phyloP scores from a whole-genome alignment of 176 grass and related monocot species.

The Cocos nucifera region DNA sequence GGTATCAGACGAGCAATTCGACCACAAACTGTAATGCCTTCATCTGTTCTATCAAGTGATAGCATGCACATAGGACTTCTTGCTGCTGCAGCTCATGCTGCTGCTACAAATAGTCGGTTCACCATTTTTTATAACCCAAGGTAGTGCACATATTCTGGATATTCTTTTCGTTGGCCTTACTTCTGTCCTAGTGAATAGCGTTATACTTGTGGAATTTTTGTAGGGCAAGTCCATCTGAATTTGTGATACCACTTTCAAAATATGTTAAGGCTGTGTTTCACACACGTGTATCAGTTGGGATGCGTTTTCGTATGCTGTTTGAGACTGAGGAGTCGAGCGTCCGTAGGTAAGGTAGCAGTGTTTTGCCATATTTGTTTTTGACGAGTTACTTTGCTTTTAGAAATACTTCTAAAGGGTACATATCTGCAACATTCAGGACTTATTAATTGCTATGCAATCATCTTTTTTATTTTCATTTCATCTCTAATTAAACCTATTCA shows the following conservation, averaged over 20 bases:
- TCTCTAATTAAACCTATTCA: no score
- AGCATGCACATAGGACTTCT: slow-evolving; percentile 99
- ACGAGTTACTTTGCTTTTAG: background rate
- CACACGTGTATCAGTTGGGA: slow-evolving; percentile 87
- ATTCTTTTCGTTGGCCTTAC: background rate
- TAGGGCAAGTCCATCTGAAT: slow-evolving; percentile 95
- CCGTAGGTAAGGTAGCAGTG: slow-evolving; percentile 57
- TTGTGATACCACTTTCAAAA: slow-evolving; percentile 88
- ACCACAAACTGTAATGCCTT: slow-evolving; percentile 82
- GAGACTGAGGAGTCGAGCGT: slow-evolving; percentile 98
- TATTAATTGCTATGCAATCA: no score
- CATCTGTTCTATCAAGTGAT: slow-evolving; percentile 95
- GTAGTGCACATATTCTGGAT: slow-evolving; percentile 30
- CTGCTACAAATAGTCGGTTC: slow-evolving; percentile 91
- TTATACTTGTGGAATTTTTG: slow-evolving; percentile 13
- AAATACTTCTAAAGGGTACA: background rate
- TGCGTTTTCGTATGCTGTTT: slow-evolving; percentile 98
- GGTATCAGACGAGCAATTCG: slow-evolving; percentile 79
- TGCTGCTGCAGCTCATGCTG: slow-evolving; percentile 97
- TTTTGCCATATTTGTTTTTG: slow-evolving; percentile 5
- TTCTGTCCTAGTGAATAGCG: no score
- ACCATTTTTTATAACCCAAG: slow-evolving; percentile 96
- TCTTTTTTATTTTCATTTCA: no score
- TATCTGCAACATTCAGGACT: no score
- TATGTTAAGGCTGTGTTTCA: slow-evolving; percentile 98